Conservation (phyloP, 139 green algal species). For the Volvox reticuliferus region DNA sequence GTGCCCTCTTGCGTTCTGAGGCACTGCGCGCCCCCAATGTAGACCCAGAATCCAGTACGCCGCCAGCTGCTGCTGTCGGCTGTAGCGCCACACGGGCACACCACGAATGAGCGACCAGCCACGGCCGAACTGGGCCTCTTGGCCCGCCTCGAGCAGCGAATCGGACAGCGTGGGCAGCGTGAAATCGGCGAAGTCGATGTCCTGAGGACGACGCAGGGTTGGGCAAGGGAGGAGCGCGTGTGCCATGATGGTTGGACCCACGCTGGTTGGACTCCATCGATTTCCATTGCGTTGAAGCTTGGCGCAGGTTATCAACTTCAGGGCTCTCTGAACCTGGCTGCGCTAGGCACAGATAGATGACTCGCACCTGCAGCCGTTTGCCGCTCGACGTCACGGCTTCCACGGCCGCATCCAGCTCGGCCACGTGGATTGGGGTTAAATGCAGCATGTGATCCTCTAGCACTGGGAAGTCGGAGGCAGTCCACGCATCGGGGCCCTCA, state of each 20-base stretch:
- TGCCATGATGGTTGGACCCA: too few species aligned
- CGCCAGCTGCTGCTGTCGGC: constrained; percentile 57
- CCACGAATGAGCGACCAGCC: constrained; percentile 74
- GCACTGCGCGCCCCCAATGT: constrained; percentile 62
- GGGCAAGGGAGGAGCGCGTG: too few species aligned
- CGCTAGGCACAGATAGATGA: not conserved
- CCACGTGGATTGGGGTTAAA: constrained; percentile 51
- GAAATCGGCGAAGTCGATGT: constrained; percentile 62
- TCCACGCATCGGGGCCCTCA: constrained; percentile 61
- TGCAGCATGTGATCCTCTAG: constrained; percentile 52
- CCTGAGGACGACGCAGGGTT: constrained; percentile 38
- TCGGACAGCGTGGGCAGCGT: constrained; percentile 65
- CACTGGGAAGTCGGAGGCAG: constrained; percentile 41
- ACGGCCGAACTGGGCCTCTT: constrained; percentile 63
- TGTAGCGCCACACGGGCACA: constrained; percentile 68
- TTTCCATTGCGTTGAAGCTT: too few species aligned
- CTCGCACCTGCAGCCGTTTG: constrained; percentile 57
- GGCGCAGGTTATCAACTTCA: too few species aligned
- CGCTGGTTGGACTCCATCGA: too few species aligned
- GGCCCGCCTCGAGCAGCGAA: constrained; percentile 47
- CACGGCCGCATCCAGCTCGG: constrained; percentile 61
- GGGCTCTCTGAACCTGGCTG: too few species aligned
- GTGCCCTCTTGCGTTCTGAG: constrained; percentile 78
- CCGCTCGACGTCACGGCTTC: constrained; percentile 32
- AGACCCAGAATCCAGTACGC: constrained; percentile 68